A percentile compares a stretch with the other conserved stretches of the same genome.
phyloP scores from a whole-genome alignment of 1,284 basidiomycete genomes.

The Ganoderma boninense region DNA sequence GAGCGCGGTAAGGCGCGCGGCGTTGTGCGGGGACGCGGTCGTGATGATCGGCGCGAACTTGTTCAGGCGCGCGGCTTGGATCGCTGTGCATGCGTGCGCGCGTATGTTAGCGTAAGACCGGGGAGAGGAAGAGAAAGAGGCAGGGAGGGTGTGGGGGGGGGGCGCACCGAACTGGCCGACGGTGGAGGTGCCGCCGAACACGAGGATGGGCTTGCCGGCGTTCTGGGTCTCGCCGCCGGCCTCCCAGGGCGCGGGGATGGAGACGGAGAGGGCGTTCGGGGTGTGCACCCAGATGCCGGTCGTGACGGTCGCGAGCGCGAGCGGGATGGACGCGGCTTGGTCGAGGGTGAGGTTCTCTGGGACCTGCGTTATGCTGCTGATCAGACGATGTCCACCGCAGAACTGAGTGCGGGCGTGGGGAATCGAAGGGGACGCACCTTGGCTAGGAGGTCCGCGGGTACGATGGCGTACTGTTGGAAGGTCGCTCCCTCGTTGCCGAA shows the following conservation, averaged over 20 bases:
- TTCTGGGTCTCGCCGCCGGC: constrained; percentile 41
- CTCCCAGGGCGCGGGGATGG: constrained; percentile 32
- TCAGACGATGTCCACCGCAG: no score
- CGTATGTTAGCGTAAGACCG: not conserved
- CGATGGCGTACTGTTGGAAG: constrained; percentile 45
- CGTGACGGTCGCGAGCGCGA: constrained; percentile 32
- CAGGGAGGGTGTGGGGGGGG: no score
- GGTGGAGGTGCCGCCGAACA: constrained; percentile 45
- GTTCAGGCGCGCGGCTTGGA: constrained; percentile 46
- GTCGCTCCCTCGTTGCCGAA: constrained; percentile 31
- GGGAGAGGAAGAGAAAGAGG: not conserved
- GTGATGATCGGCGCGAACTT: constrained; percentile 47
- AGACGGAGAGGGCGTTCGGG: not conserved
- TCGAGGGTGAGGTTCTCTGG: constrained; percentile 35
- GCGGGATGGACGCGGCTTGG: constrained; percentile 32
- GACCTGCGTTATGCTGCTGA: constrained; percentile 35
- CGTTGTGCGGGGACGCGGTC: constrained; percentile 46
- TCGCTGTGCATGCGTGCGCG: constrained; percentile 22
- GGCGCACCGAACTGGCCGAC: constrained; percentile 50
- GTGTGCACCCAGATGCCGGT: constrained; percentile 23
- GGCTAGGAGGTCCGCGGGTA: constrained; percentile 36
- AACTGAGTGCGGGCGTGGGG: no score
- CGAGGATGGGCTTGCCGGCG: constrained; percentile 40
- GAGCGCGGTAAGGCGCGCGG: constrained; percentile 40
- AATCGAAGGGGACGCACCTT: constrained; percentile 31